These are phyloP conservation scores for Petunia axillaris DNA, from an alignment of 257 asterid genomes.

Conservation along the genomic window DNA sequence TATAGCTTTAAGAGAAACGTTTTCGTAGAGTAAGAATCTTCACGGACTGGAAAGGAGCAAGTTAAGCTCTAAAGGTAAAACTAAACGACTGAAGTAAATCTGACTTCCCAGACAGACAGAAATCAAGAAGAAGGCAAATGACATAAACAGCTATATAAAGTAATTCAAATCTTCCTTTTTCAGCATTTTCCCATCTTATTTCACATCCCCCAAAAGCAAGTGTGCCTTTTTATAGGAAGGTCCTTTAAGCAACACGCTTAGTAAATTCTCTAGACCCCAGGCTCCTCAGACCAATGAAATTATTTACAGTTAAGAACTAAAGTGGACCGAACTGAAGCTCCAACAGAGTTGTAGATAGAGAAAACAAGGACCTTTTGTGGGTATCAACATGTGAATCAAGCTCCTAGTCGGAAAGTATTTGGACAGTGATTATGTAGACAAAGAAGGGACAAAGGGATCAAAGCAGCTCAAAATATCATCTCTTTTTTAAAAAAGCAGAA, in stretches of 20 bases:
- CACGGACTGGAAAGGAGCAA: background rate
- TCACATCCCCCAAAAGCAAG: background rate
- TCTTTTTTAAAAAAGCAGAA: too few relatives aligned
- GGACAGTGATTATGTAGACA: background rate
- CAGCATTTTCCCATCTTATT: background rate
- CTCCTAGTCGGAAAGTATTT: background rate
- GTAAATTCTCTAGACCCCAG: background rate
- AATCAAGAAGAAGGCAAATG: constrained; percentile 2
- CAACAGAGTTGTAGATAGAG: background rate
- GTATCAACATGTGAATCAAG: background rate
- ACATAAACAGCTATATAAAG: background rate
- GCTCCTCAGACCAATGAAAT: background rate
- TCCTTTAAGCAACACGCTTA: background rate
- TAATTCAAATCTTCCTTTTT: background rate
- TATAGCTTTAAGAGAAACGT: background rate
- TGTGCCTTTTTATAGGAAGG: constrained; percentile 4
- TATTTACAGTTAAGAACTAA: too few relatives aligned
- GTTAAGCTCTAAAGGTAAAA: constrained; percentile 14
- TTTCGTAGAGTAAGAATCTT: constrained; percentile 6
- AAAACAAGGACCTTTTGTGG: background rate
- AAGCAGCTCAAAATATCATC: too few relatives aligned
- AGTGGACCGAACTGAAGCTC: background rate
- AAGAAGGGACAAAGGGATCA: background rate
- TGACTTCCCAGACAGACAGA: background rate
- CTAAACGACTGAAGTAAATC: background rate